Base-by-base conservation (phyloP, 2,329 filamentous ascomycete genomes). In the Endocalyx cinctus region DNA sequence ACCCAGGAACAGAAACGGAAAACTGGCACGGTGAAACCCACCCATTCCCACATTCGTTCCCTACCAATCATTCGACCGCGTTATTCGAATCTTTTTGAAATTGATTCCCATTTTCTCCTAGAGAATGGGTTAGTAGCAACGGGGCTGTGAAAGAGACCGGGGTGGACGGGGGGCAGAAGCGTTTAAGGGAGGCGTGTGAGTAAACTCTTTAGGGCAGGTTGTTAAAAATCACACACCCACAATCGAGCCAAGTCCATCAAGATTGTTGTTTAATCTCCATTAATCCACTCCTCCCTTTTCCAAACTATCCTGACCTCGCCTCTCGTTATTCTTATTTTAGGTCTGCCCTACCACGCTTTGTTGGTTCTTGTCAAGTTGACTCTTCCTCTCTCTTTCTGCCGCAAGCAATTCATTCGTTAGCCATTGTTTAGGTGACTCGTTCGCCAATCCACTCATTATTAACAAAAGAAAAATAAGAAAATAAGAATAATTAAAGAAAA, bases 381-480 rank as follows among this genome's bases (percentile, higher is more conserved):
- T n/a, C n/a, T n/a, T n/a, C 37, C 34, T 39, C 30, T 31, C 39
- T 38, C 42, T 43, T 44, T 39, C 47, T 42, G 32, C 43, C 47
- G 48, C 41, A 51, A 54, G 46, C 50, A 44, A 43, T 41, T 39
- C 35, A 38, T 42, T 41, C 20, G 42, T 48, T 47, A 43, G 39
- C 55, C 52, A 46, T 57, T 55, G 47, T 52, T 43, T 42, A 34
- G 54, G 51, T 55, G 50, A 42, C 44, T 30, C 23, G 29, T 38
- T 49, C 52, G 50, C 52, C 49, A 48, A 44, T 47, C 41, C 54
- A 43, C 48, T 57, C 54, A 33, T 54, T 55, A 46, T n/a, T n/a
- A n/a, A n/a, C n/a, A n/a, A n/a, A n/a, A n/a, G n/a, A n/a, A n/a
- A n/a, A n/a, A n/a, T n/a, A n/a, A n/a, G n/a, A n/a, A n/a, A n/a